phyloP scores from a whole-genome alignment of 345 rosid species.

The Cardamine resedifolia region DNA sequence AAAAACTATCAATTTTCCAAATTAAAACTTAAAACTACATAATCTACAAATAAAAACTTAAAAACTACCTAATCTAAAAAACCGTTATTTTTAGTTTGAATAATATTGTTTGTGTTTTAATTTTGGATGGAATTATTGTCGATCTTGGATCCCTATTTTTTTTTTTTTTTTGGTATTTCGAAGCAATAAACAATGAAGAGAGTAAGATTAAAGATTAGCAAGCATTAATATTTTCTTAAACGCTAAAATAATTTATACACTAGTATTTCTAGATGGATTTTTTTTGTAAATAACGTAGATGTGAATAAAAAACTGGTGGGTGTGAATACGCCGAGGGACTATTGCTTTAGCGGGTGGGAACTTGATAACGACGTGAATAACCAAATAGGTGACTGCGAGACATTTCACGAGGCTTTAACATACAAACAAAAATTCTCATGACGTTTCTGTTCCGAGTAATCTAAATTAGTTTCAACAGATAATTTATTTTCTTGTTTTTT shows the following conservation, averaged over 20 bases:
- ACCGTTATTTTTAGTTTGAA: too few relatives aligned
- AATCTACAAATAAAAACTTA: too few relatives aligned
- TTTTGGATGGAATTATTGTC: background rate
- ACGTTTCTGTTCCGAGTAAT: background rate
- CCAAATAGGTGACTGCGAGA: conserved; percentile 4
- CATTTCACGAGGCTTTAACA: conserved; percentile 2
- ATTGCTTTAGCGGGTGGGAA: conserved; percentile 29
- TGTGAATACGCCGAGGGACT: conserved; percentile 27
- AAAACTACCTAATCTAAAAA: too few relatives aligned
- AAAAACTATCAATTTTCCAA: too few relatives aligned
- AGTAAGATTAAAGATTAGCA: background rate
- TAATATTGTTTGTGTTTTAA: too few relatives aligned
- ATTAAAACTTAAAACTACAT: too few relatives aligned
- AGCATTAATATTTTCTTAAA: background rate
- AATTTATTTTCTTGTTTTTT: too few relatives aligned
- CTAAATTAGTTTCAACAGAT: background rate
- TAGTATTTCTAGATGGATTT: background rate
- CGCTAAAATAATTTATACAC: background rate
- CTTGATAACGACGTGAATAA: conserved; percentile 31
- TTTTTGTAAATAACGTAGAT: background rate
- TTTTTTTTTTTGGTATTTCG: background rate
- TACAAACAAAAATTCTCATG: background rate
- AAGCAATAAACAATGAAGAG: background rate
- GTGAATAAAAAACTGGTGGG: background rate
- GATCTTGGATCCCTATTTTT: background rate